phyloP scores from a whole-genome alignment of 2,329 filamentous ascomycete genomes.

The Stemphylium vesicarium region DNA sequence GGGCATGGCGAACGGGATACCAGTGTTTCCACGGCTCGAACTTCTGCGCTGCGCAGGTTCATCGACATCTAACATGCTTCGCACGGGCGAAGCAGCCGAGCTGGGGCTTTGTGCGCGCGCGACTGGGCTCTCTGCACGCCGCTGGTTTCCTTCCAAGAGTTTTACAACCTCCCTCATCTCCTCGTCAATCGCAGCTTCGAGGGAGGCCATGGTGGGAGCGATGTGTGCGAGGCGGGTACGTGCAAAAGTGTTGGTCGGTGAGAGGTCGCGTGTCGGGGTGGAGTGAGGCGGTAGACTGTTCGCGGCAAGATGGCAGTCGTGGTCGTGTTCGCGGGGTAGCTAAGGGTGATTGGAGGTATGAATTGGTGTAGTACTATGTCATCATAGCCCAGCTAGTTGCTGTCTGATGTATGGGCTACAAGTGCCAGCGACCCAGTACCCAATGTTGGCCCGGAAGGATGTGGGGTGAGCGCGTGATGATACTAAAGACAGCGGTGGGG shows the following conservation, averaged over 20 bases:
- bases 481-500: conserved; percentile 34
- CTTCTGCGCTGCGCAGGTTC: conserved; percentile 41
- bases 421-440: conserved; percentile 13
- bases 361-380: conserved; percentile 26
- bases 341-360: conserved; percentile 17
- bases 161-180: conserved; percentile 76
- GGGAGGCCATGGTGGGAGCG: conserved; percentile 63
- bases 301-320: conserved; percentile 8
- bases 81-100: conserved; percentile 62
- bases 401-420: conserved; percentile 15
- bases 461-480: conserved; percentile 29
- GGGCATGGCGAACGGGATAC: conserved; percentile 38
- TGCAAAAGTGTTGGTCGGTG: not conserved
- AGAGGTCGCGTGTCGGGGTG: conserved; percentile 16
- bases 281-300: conserved; percentile 6
- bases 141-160: conserved; percentile 63
- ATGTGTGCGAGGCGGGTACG: not conserved
- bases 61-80: conserved; percentile 50
- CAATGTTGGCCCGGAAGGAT: conserved; percentile 16
- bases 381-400: conserved; percentile 22
- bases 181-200: conserved; percentile 78
- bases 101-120: conserved; percentile 64
- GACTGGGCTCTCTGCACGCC: conserved; percentile 38
- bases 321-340: conserved; percentile 30
- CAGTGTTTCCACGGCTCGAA: conserved; percentile 41